Evolutionary conservation across 805 yeast genomes (phyloP), one percentile per base, ranked within the genome.

Genomic region (Schwanniomyces yamadae): DNA sequence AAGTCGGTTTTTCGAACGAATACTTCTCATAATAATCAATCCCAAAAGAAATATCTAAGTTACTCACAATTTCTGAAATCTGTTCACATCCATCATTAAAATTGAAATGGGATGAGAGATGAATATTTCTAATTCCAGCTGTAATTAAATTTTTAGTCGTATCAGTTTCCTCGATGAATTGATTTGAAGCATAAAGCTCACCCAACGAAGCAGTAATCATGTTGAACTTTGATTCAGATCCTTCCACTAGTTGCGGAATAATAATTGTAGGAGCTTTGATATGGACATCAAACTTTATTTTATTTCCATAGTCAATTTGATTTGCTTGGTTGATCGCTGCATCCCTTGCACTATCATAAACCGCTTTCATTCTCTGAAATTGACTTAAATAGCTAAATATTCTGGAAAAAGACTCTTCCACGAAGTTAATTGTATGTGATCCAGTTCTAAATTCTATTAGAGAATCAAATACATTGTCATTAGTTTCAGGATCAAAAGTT

Each of bases 271-370:
- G 99, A 1, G 97, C 87, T 34, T 77, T 73, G 11, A 93, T 69
- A 12, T 77, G 59, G 22, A 95, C 60, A 48, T 90, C 84, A 53
- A 90, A 75, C 44, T 80, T 79, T 61, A 89, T 79, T 45, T 71
- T 75, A 31, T 66, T 73, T 1, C 85, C 77, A 38, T 63, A 69
- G 34, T 77, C 77, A 28, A 81, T 69, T 43, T 78, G 80, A 28
- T 68, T 78, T 0, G 93, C 93, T 55, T 86, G 95, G 46, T 83
- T 77, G 46, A 88, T 75, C 0, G 98, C 96, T 8, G 89, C 86
- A 50, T 83, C 87, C 39, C 98, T 75, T 0, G 98, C 95, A 14
- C 75, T 67, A 51, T 93, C 99, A 57, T 85, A 95, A n/a, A 90
- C 70, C 4, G 76, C 77, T 58, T 93, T 93, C 95, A 91, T 87